Evolutionary conservation across 2,329 filamentous ascomycete species (phyloP).

Genomic region (Aciculosporium take): DNA sequence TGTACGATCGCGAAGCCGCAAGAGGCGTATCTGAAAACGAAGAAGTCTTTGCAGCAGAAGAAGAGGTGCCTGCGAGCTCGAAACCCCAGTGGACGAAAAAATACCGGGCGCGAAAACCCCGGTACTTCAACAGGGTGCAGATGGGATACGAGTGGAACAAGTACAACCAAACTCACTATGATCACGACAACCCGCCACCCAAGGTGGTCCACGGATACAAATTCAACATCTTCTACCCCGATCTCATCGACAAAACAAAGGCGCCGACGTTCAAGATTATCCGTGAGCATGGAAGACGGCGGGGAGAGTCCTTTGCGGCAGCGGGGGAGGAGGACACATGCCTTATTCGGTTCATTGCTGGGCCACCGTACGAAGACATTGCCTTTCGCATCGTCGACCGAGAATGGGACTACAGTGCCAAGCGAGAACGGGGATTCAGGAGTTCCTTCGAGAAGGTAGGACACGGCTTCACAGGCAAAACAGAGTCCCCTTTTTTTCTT

Average conservation of each 20-base stretch:
- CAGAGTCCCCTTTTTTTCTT: neutral
- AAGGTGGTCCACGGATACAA: constrained; percentile 99
- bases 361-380: constrained; percentile 90
- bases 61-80: constrained; percentile 46
- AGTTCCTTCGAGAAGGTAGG: constrained; percentile 95
- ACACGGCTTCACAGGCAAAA: constrained; percentile 10
- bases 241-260: constrained; percentile 86
- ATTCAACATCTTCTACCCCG: constrained; percentile 98
- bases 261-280: constrained; percentile 94
- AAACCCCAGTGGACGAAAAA: constrained; percentile 71
- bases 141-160: constrained; percentile 99
- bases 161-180: constrained; percentile 99
- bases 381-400: constrained; percentile 96
- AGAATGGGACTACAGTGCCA: constrained; percentile 97
- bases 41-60: constrained; percentile 87
- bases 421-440: constrained; percentile 84
- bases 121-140: constrained; percentile 95
- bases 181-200: constrained; percentile 92
- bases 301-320: constrained; percentile 82
- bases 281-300: constrained; percentile 75
- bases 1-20: constrained; percentile 87
- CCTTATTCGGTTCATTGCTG: constrained; percentile 87
- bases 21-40: constrained; percentile 86
- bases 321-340: constrained; percentile 96
- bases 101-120: constrained; percentile 78